Percentiles rank a stretch among this genome's conserved stretches.
Conservation (phyloP, 495 filamentous ascomycete species). For the Massariosphaeria phaeospora region DNA sequence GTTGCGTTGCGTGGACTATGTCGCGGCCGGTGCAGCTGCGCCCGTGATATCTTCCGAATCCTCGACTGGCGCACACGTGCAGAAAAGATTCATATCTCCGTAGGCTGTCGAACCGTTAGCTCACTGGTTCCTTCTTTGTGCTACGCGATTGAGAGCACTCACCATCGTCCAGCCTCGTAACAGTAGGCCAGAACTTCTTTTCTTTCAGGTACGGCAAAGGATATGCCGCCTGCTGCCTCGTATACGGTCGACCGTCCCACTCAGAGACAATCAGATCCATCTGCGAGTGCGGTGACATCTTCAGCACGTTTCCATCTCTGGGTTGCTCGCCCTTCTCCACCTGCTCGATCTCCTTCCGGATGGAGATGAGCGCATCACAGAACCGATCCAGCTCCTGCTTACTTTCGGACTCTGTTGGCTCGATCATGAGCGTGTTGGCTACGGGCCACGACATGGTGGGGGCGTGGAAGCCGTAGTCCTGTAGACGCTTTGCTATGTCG, state of each 20-base stretch:
- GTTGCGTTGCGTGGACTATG: constrained; percentile 21
- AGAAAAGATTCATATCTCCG: constrained; percentile 91
- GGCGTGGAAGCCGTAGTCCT: constrained; percentile 98
- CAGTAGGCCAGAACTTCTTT: constrained; percentile 98
- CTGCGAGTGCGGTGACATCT: constrained; percentile 85
- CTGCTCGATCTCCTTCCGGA: constrained; percentile 78
- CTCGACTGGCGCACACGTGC: constrained; percentile 86
- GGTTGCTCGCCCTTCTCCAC: constrained; percentile 78
- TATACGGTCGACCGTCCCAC: constrained; percentile 79
- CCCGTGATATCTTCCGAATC: constrained; percentile 45
- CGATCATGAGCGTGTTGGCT: constrained; percentile 95
- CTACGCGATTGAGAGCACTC: too few relatives aligned
- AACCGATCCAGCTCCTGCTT: constrained; percentile 94
- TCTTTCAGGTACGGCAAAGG: constrained; percentile 78
- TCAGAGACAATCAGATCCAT: constrained; percentile 68
- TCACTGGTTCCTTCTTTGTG: too few relatives aligned
- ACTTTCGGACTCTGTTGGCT: constrained; percentile 93
- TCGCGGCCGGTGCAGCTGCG: constrained; percentile 38
- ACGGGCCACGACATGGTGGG: constrained; percentile 99
- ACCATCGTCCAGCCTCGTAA: constrained; percentile 85
- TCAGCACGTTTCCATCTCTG: constrained; percentile 80
- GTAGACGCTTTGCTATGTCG: constrained; percentile 94
- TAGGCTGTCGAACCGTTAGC: constrained; percentile 54
- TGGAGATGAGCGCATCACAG: constrained; percentile 84
- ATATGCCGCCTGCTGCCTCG: constrained; percentile 79